These are phyloP conservation scores for Pilasporangium apinafurcum DNA, from an alignment of 352 stramenopile species.

Conservation along the genomic window DNA sequence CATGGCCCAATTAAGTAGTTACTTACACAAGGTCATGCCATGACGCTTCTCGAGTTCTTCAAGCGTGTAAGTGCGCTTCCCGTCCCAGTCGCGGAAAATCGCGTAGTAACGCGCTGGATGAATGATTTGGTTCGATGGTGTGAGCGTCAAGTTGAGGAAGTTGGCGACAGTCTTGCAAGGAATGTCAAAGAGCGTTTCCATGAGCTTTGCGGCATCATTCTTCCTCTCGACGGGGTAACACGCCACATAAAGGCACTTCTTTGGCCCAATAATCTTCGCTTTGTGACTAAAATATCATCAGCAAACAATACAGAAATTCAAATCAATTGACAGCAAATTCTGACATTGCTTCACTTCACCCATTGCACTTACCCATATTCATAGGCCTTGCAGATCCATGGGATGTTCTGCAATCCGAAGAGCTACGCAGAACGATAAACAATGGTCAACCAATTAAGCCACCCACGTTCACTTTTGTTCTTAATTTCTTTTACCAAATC, in stretches of 20 bases:
- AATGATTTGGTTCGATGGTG: conserved; percentile 92
- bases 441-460: not conserved
- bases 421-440: conserved; percentile 35
- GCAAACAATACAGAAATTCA: not conserved
- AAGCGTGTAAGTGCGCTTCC: conserved; percentile 79
- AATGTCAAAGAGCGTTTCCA: conserved; percentile 90
- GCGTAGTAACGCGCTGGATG: conserved; percentile 90
- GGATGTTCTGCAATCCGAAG: conserved; percentile 92
- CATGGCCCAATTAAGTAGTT: no score
- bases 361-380: conserved; percentile 72
- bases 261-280: conserved; percentile 86
- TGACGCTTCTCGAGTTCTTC: conserved; percentile 82
- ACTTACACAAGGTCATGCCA: conserved; percentile 86
- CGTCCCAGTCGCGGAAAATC: conserved; percentile 92
- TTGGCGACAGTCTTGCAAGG: conserved; percentile 88
- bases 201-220: conserved; percentile 60
- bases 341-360: no score
- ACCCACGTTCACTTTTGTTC: not conserved
- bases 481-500: conserved; percentile 29
- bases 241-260: conserved; percentile 87
- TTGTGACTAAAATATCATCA: conserved; percentile 58
- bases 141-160: conserved; percentile 92
- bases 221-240: conserved; percentile 88
- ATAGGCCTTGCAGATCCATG: conserved; percentile 91
- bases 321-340: no score